phyloP scores from a whole-genome alignment of 352 stramenopile genomes.

The Globisporangium lucens region DNA sequence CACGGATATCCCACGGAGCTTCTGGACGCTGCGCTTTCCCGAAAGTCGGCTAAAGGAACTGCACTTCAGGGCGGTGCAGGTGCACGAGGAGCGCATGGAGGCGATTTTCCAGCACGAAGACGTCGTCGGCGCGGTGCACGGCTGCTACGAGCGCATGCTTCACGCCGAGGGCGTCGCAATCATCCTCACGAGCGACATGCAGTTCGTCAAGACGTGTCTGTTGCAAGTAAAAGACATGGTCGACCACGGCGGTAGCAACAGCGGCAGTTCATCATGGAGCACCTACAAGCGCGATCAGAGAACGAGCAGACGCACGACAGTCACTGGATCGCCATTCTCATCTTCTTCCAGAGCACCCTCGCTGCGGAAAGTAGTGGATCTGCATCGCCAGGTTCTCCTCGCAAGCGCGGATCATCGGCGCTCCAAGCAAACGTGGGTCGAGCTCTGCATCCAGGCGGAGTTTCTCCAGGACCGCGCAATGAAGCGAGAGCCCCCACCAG shows the following conservation, averaged over 20 bases:
- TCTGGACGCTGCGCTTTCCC: conserved; percentile 47
- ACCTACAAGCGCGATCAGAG: conserved; percentile 19
- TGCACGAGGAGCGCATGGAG: conserved; percentile 66
- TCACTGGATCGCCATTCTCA: conserved; percentile 2
- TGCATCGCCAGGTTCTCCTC: conserved; percentile 45
- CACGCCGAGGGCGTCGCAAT: conserved; percentile 54
- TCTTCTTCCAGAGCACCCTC: conserved; percentile 29
- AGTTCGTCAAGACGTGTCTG: conserved; percentile 54
- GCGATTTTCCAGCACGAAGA: conserved; percentile 62
- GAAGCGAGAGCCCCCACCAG: conserved; percentile 24
- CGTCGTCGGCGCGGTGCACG: conserved; percentile 31
- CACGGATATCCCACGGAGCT: conserved; percentile 45
- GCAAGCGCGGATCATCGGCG: conserved; percentile 40
- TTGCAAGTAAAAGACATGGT: conserved; percentile 30
- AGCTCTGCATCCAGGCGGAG: conserved; percentile 52
- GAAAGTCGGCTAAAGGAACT: conserved; percentile 35
- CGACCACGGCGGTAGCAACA: conserved; percentile 16
- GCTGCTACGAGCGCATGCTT: conserved; percentile 44
- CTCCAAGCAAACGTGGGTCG: conserved; percentile 56
- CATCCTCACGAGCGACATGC: conserved; percentile 65
- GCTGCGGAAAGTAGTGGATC: conserved; percentile 36
- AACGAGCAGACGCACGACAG: not conserved
- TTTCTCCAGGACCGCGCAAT: conserved; percentile 23
- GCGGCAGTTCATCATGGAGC: conserved; percentile 1
- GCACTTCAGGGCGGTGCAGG: conserved; percentile 53